phyloP scores from a whole-genome alignment of 345 rosid genomes.

The Firmiana major region DNA sequence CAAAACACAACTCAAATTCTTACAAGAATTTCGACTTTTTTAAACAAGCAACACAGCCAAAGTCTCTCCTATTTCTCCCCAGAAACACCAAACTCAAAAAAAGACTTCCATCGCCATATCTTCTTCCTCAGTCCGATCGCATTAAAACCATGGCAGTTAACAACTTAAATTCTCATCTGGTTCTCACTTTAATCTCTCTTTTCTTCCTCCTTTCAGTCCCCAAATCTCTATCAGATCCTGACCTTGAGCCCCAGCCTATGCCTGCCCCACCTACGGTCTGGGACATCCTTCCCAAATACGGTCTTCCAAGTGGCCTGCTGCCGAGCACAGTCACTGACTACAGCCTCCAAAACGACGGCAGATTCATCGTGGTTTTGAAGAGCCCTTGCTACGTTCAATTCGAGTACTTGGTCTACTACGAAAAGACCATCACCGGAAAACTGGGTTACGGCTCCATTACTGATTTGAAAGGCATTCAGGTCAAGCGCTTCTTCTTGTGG shows the following conservation, averaged over 20 bases:
- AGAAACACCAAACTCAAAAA: neutral
- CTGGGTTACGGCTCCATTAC: conserved; percentile 73
- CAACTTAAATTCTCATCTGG: neutral
- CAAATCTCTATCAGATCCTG: conserved; percentile 25
- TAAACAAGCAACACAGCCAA: neutral
- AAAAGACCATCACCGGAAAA: conserved; percentile 53
- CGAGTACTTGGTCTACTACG: conserved; percentile 85
- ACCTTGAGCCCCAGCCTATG: conserved; percentile 15
- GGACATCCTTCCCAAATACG: conserved; percentile 80
- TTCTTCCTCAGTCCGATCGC: neutral
- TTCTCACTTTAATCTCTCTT: conserved; percentile 14
- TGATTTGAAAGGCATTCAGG: conserved; percentile 76
- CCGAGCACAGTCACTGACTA: conserved; percentile 59
- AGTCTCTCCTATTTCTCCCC: neutral
- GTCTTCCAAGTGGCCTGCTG: conserved; percentile 82
- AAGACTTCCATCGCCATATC: neutral
- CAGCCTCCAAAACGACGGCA: conserved; percentile 61
- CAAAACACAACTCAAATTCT: too few relatives aligned
- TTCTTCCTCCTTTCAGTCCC: conserved; percentile 23
- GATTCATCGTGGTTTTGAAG: conserved; percentile 49
- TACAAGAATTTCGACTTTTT: too few relatives aligned
- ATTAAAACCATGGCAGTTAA: conserved; percentile 13
- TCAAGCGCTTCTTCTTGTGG: conserved; percentile 72
- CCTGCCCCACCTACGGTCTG: conserved; percentile 44
- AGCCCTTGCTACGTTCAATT: conserved; percentile 62